A percentile compares a stretch with the other conserved stretches of the same genome.
Evolutionary conservation across 169 alveolate genomes (phyloP).

Genomic region (Eimeria sp.): DNA sequence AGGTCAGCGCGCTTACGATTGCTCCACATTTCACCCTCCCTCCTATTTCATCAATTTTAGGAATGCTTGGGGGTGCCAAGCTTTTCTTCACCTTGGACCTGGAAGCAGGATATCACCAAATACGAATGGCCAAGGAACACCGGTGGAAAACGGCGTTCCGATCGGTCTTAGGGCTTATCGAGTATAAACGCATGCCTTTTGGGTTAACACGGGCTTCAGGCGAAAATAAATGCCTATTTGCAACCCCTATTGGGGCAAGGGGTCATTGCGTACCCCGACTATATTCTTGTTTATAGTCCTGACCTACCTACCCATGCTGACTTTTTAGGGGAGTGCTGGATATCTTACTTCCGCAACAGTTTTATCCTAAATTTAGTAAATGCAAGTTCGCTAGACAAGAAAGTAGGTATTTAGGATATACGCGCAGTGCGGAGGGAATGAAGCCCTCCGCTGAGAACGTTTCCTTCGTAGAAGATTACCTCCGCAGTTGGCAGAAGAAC

Average conservation of each 20-base stretch:
- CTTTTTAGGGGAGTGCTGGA: neutral
- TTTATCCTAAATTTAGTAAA: neutral
- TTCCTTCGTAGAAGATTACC: no score
- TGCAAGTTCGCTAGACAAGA: neutral
- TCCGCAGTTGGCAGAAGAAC: no score
- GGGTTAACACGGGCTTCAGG: constrained; percentile 13
- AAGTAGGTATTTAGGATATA: neutral
- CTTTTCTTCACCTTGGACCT: neutral
- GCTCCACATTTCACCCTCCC: neutral
- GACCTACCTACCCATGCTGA: neutral
- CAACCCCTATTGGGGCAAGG: neutral
- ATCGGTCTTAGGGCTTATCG: neutral
- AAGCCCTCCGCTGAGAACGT: neutral
- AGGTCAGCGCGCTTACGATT: neutral
- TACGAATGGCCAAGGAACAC: neutral
- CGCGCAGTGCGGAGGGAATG: neutral
- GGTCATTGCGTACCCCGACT: neutral
- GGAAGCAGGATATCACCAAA: neutral
- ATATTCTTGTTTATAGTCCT: neutral
- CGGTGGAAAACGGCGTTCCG: constrained; percentile 6
- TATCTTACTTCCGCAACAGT: neutral
- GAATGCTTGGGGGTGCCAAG: neutral
- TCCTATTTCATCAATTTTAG: neutral
- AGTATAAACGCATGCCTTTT: constrained; percentile 2
- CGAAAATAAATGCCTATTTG: neutral